These are phyloP conservation scores for Phaeophleospora eucalypticola DNA, from an alignment of 2,329 filamentous ascomycete species.

Conservation along the genomic window DNA sequence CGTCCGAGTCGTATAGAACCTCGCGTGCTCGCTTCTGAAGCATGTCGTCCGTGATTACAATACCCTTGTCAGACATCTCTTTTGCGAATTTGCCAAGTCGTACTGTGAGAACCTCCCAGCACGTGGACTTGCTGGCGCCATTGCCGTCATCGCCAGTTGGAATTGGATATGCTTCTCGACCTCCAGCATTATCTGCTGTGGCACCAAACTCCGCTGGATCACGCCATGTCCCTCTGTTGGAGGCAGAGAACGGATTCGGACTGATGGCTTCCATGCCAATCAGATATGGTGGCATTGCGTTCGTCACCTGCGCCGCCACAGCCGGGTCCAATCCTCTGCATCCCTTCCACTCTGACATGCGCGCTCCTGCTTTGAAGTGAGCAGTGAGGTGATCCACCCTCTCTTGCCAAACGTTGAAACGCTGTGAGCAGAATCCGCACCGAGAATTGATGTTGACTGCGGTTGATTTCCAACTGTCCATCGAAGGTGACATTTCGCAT, in stretches of 20 bases:
- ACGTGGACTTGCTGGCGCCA: constrained; percentile 32
- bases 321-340: constrained; percentile 50
- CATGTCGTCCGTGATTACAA: constrained; percentile 47
- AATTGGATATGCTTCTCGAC: background rate
- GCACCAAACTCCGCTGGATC: constrained; percentile 6
- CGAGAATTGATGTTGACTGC: constrained; percentile 52
- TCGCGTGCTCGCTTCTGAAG: constrained; percentile 46
- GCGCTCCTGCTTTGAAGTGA: constrained; percentile 51
- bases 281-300: constrained; percentile 51
- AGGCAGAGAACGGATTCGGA: constrained; percentile 47
- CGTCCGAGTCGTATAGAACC: constrained; percentile 47
- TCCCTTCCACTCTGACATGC: constrained; percentile 54
- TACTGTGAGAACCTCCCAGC: constrained; percentile 49
- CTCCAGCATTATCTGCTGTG: background rate
- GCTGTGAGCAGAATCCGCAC: constrained; percentile 51
- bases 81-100: constrained; percentile 44
- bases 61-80: constrained; percentile 35
- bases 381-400: constrained; percentile 51
- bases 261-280: constrained; percentile 46
- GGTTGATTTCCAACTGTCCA: constrained; percentile 62
- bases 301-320: constrained; percentile 47
- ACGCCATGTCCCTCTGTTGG: constrained; percentile 25
- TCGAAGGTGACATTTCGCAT: constrained; percentile 57
- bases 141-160: constrained; percentile 1
- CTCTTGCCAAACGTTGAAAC: constrained; percentile 49